Evolutionary conservation across 495 filamentous ascomycete species (phyloP), one percentile per base, ranked within the genome.

Genomic region (Neurospora terricola): DNA sequence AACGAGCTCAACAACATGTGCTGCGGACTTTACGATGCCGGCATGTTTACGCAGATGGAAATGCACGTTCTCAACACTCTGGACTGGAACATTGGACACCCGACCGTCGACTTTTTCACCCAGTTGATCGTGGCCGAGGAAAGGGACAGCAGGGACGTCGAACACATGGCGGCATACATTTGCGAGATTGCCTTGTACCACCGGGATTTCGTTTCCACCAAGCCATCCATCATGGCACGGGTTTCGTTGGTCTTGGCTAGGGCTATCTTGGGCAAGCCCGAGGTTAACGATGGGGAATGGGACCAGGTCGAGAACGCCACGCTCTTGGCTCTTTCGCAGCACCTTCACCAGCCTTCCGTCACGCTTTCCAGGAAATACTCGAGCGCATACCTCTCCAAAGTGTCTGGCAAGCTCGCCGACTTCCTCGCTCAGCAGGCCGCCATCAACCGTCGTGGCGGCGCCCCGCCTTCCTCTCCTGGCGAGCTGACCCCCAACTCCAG

Each of bases 21-120:
- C 85, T 98, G 96, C 86, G 93, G 91, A 21, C 88, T 98, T 34
- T 99, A 99, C 81, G 96, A 99, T 80, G 94, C 97, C 16, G 96
- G 97, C 80, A 98, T 99, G 96, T 99, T 99, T 83, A 94, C 93
- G 18, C 96, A 99, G 83, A 98, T 99, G 96, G 96, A 99, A 82
- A 98, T 97, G 95, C 96, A 99, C 81, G 96, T 99, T 11, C 87
- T 99, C 76, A 94, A 97, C 83, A 98, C 96, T n/a, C 87, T 99
- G 73, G 91, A 93, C 74, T 99, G 96, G 96, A 89, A 91, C 76
- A 91, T 99, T 76, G 96, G 96, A 48, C 94, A 97, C 84, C 94
- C 96, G 1, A 98, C 96, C 38, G 92, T 97, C 71, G 94, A 98
- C 80, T 91, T 88, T 78, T 99, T 98, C 83, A 86, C 97, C 48